These are phyloP conservation scores for Helianthus annuus DNA, from an alignment of 129 eudicot species.

Conservation along the genomic window DNA sequence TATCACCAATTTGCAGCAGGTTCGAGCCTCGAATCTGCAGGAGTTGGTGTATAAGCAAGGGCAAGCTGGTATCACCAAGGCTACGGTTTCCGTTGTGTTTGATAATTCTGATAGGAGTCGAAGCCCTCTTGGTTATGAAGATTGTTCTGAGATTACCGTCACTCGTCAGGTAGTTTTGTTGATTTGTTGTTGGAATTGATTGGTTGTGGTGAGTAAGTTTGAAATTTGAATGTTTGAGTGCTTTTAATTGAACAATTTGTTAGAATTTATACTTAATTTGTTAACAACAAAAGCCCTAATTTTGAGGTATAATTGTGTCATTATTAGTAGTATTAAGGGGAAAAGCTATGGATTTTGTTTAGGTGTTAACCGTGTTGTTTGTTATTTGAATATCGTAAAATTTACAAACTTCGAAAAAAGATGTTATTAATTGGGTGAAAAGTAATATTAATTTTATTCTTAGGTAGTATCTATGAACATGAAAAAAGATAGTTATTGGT, in stretches of 20 bases:
- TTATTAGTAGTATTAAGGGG: background rate
- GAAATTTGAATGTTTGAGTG: background rate
- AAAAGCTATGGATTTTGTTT: background rate
- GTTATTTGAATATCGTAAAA: constrained; percentile 26
- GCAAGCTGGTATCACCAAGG: constrained; percentile 99
- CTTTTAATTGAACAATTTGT: background rate
- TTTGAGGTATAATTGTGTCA: background rate
- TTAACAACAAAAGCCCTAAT: background rate
- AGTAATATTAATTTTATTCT: background rate
- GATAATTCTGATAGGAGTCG: constrained; percentile 84
- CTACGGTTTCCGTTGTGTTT: constrained; percentile 92
- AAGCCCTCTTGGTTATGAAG: constrained; percentile 95
- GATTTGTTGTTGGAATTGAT: background rate
- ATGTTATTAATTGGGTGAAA: constrained; percentile 4
- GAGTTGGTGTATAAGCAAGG: constrained; percentile 99
- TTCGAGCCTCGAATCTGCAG: constrained; percentile 94
- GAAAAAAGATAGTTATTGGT: constrained; percentile 3
- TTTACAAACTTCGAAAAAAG: background rate
- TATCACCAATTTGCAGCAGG: constrained; percentile 94
- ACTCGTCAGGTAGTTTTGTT: constrained; percentile 78
- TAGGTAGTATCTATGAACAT: background rate
- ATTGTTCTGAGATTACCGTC: constrained; percentile 86
- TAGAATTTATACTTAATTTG: background rate
- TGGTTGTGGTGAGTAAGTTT: too few species aligned
- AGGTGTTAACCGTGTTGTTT: background rate